Conservation (phyloP, 768 basidiomycete genomes). For the Tricholoma saponaceum region DNA sequence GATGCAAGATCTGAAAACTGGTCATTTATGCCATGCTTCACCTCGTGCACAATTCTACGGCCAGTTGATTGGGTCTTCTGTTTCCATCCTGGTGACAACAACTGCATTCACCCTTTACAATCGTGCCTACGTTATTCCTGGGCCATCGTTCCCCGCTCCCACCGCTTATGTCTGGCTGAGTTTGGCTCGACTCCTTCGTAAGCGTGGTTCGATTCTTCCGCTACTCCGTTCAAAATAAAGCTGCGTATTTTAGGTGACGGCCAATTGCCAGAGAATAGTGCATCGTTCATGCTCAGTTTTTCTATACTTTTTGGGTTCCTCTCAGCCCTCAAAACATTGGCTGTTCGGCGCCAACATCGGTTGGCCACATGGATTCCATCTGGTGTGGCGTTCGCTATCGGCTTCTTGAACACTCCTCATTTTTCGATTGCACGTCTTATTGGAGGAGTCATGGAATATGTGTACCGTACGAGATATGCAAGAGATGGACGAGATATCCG, state of each 20-base stretch:
- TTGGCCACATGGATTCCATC: constrained; percentile 84
- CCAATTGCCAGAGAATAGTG: constrained; percentile 71
- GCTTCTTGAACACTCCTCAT: constrained; percentile 92
- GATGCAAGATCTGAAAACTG: constrained; percentile 98
- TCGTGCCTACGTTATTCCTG: constrained; percentile 83
- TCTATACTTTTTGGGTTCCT: constrained; percentile 66
- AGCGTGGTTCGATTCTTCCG: constrained; percentile 22
- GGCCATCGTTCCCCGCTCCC: constrained; percentile 93
- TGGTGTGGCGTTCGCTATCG: constrained; percentile 92
- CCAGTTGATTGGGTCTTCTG: constrained; percentile 84
- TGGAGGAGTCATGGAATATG: constrained; percentile 79
- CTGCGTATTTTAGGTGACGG: constrained; percentile 58
- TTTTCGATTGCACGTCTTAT: constrained; percentile 90
- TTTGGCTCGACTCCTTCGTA: constrained; percentile 72
- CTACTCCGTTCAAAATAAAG: not conserved
- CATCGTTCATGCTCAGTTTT: constrained; percentile 76
- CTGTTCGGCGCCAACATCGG: constrained; percentile 41
- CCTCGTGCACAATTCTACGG: constrained; percentile 94
- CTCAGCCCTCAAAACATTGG: constrained; percentile 63
- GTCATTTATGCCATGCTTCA: constrained; percentile 87
- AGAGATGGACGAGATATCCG: constrained; percentile 60
- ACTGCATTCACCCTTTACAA: constrained; percentile 87
- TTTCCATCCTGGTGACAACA: constrained; percentile 86
- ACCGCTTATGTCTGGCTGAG: constrained; percentile 92
- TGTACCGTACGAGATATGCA: constrained; percentile 52